Base-by-base conservation (phyloP, 176 grass and related monocot species). In the Triticum urartu region DNA sequence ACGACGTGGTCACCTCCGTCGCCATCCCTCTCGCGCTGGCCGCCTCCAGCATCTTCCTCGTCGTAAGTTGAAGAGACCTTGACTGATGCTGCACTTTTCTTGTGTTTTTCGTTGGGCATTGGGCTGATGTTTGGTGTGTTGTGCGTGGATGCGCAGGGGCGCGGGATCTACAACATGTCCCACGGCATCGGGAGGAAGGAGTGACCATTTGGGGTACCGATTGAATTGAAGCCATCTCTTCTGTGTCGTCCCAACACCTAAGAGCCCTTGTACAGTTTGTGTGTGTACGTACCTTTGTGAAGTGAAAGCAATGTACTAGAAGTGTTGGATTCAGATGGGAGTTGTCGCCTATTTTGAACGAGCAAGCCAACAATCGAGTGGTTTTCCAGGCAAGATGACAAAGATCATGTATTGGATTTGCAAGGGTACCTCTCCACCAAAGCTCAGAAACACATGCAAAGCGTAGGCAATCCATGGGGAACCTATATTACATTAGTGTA, bases 121-220 rank as follows among this genome's bases (percentile, higher is more conserved):
- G 35, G 12, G 40, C 7, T 77, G 22, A 66, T 9, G 40, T 78
- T 36, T 15, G 25, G n/a, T 26, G n/a, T 43, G 42, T 11, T 11
- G 68, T 64, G 68, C 21, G 35, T 75, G 82, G 17, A 50, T 59
- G 22, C 61, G 39, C 91, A 90, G 93, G 93, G 86, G 9, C 95
- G 91, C 1, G 91, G 95, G 47, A 79, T 94, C 5, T 97, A 88
- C 84, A 90, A 97, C 87, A 83, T 94, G 89, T 91, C 85, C 9
- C 89, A 93, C 67, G 92, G 92, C 33, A 85, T 93, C 36, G 92
- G 92, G 22, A 94, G 91, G 79, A 89, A 97, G 54, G 92, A 91
- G 21, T 90, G 82, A 87, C 3, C 30, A 11, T 33, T 40, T 11
- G 68, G 69, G 69, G 40, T 20, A 72, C 39, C 9, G 17, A n/a